Conservation (phyloP, 2,329 filamentous ascomycete genomes). For the Cytospora paraplurivora region DNA sequence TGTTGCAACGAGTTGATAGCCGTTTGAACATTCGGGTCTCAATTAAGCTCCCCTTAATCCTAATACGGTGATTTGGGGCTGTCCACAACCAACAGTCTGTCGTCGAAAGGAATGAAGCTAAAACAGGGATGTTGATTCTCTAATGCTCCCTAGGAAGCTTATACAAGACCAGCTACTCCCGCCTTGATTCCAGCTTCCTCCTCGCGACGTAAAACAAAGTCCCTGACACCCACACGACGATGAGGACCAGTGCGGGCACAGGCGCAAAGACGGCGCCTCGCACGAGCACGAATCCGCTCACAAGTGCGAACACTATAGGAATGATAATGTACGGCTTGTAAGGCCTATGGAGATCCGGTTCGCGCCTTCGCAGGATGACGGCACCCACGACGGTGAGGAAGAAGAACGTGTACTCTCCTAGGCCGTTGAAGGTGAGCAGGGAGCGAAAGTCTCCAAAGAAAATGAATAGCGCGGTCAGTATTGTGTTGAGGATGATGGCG, state of each 20-base stretch:
- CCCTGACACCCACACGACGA: conserved; percentile 54
- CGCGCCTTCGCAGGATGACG: conserved; percentile 56
- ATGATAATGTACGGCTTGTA: conserved; percentile 57
- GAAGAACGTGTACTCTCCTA: conserved; percentile 65
- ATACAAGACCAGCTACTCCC: neutral
- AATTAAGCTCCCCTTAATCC: too few relatives aligned
- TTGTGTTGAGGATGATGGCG: conserved; percentile 52
- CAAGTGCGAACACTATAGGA: conserved; percentile 55
- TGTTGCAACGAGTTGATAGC: too few relatives aligned
- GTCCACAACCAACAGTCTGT: too few relatives aligned
- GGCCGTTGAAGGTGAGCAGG: conserved; percentile 61
- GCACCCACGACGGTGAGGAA: conserved; percentile 63
- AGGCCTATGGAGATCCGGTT: conserved; percentile 56
- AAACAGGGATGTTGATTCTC: neutral
- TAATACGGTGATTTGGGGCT: too few relatives aligned
- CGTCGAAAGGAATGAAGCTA: too few relatives aligned
- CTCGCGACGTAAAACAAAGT: conserved; percentile 44
- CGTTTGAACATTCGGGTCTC: too few relatives aligned
- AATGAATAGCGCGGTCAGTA: conserved; percentile 59
- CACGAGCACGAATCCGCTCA: conserved; percentile 62
- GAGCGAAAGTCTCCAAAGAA: conserved; percentile 62
- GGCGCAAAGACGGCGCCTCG: conserved; percentile 62
- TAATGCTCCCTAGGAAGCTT: neutral
- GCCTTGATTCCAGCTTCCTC: conserved; percentile 6
- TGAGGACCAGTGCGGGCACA: conserved; percentile 53